Conservation (phyloP, 2,329 filamentous ascomycete species). For the Elsinoe necatrix region DNA sequence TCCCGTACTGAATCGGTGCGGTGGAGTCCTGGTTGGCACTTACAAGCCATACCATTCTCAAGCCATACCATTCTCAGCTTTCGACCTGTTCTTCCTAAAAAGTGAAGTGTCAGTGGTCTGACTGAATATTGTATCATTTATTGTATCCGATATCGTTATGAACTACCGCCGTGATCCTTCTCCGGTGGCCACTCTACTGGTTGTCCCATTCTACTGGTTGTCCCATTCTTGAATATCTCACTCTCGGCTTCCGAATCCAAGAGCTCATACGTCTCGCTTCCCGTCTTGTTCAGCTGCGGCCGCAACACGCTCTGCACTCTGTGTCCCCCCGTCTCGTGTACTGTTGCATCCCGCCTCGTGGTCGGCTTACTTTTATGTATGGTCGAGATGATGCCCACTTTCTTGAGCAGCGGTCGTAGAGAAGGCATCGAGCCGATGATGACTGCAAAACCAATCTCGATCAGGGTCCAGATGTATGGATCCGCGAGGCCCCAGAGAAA, state of each 20-base stretch:
- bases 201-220: not conserved
- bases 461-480: slow-evolving; percentile 18
- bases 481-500: slow-evolving; percentile 26
- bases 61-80: too few species aligned
- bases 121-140: not conserved
- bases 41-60: too few species aligned
- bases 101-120: too few species aligned
- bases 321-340: not conserved
- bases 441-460: slow-evolving; percentile 19
- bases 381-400: not conserved
- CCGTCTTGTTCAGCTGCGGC: not conserved
- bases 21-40: too few species aligned
- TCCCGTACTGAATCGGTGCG: too few species aligned
- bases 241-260: slow-evolving; percentile 4
- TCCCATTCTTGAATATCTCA: not conserved
- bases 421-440: slow-evolving; percentile 17
- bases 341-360: not conserved
- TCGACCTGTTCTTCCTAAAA: too few species aligned
- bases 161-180: not conserved
- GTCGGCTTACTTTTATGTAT: not conserved
- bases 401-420: slow-evolving; percentile 17
- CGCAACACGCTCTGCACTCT: not conserved
- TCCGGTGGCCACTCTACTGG: not conserved
- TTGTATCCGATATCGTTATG: not conserved
- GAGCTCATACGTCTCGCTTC: slow-evolving; percentile 9